Base-by-base conservation (phyloP, 768 basidiomycete genomes). In the Suillus sp. region DNA sequence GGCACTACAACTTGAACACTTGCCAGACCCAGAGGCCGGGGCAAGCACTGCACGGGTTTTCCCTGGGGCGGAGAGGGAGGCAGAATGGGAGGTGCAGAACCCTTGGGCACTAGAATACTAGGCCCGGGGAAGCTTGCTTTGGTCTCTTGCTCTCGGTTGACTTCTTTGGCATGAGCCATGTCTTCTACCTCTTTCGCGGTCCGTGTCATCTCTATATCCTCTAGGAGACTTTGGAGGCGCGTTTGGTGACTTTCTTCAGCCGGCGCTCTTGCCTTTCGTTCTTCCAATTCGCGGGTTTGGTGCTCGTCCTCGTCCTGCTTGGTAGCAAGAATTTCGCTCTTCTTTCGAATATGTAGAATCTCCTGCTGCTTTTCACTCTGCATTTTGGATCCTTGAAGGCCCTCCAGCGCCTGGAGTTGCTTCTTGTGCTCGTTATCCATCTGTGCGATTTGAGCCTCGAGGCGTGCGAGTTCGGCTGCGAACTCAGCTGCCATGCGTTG, bases 401-500 rank as follows among this genome's bases (percentile, higher is more conserved):
- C 66, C 63, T 64, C 63, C 43, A 75, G 67, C 61, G 67, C 65
- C 30, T 64, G 50, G 13, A 68, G 38, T 13, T 42, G 63, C 14
- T 59, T 67, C 38, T 53, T 66, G 47, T 68, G 70, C 13, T 76
- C 68, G 4, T 38, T 38, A 62, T 75, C 74, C 74, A 75, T 75
- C 58, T 64, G 55, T 7, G 57, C 62, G 37, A 76, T 73, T 67
- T 2, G 65, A 9, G 72, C 71, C 59, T 74, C 70, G 4, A 77
- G 74, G 38, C 75, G 67, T 40, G 65, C 64, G 58, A 77, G 78
- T 65, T 82, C 79, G 37, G 73, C 72, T 54, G 65, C 59, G 62
- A 79, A 82, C 38, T 78, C 74, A 11, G 77, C 71, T 0, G 73
- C 78, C 67, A 83, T 73, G 20, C 73, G 78, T 50, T 74, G 66